Base-by-base conservation (phyloP, 768 basidiomycete genomes). In the Albatrellus ellisii region DNA sequence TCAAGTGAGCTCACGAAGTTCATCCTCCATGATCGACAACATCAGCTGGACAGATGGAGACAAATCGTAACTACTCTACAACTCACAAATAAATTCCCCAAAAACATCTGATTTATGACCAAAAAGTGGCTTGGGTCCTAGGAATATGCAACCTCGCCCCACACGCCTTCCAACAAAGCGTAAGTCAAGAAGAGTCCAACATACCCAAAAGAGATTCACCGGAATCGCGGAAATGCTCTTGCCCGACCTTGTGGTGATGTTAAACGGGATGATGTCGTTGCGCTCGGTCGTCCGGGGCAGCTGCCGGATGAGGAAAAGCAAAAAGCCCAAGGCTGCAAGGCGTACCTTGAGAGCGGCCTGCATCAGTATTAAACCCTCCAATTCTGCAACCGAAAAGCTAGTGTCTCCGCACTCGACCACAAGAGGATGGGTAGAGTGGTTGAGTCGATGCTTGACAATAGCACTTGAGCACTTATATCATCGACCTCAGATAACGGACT, bases 221-320 rank as follows among this genome's bases (percentile, higher is more conserved):
- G 48, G 48, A 12, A 50, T 38, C 4, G 47, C 39, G 3, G 41
- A 37, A 24, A 50, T 34, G 36, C 33, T 25, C 17, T 50, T 42
- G 17, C 48, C 48, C 3, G 48, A 48, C 14, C 27, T 44, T 1
- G 42, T 41, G 8, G 33, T 44, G 18, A 50, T 36, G 4, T 46
- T 46, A 21, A 8, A 36, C 15, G 52, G 52, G 11, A 53, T 38
- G 9, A 49, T 40, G 17, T 51, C 49, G 36, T 54, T 38, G 7
- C 25, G 29, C 31, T 29, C 37, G 4, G 42, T 39, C 7, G 41
- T 33, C 15, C 42, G 37, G 4, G 29, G 11, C n/a, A 49, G 40
- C 35, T 21, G 11, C 47, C 47, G 46, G 4, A 43, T 25, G 17
- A 46, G 39, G 17, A 44, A 37, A 29, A 43, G 41, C 25, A 46